These are phyloP conservation scores for Microglena sp. DNA, from an alignment of 139 green algal species.

Conservation along the genomic window DNA sequence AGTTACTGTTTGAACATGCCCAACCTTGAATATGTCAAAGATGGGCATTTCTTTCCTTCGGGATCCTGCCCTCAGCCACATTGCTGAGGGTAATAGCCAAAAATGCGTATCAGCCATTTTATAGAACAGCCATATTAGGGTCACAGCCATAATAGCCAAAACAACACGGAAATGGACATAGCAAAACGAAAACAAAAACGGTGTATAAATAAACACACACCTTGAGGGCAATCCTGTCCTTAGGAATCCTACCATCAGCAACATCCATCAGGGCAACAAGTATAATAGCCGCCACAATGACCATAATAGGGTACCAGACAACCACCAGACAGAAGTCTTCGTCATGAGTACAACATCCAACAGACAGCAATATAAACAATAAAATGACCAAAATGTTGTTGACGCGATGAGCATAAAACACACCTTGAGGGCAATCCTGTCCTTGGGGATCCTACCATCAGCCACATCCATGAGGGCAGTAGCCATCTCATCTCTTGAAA, in stretches of 20 bases:
- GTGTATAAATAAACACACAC: background rate
- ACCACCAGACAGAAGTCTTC: background rate
- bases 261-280: constrained; percentile 61
- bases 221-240: constrained; percentile 75
- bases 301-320: background rate
- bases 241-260: constrained; percentile 61
- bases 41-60: constrained; percentile 73
- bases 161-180: too few species aligned
- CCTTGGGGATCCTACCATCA: constrained; percentile 64
- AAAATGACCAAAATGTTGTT: background rate
- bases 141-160: too few species aligned
- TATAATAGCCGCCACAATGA: background rate
- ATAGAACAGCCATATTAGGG: too few species aligned
- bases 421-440: constrained; percentile 71
- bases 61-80: constrained; percentile 65
- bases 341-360: too few species aligned
- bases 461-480: constrained; percentile 64
- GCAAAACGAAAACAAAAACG: too few species aligned
- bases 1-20: too few species aligned
- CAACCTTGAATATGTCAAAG: too few species aligned
- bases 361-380: background rate
- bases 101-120: too few species aligned
- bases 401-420: background rate
- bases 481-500: constrained; percentile 81
- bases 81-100: constrained; percentile 68